These are phyloP conservation scores for Chenopodium formosanum DNA, from an alignment of 148 eudicot species.

Conservation along the genomic window DNA sequence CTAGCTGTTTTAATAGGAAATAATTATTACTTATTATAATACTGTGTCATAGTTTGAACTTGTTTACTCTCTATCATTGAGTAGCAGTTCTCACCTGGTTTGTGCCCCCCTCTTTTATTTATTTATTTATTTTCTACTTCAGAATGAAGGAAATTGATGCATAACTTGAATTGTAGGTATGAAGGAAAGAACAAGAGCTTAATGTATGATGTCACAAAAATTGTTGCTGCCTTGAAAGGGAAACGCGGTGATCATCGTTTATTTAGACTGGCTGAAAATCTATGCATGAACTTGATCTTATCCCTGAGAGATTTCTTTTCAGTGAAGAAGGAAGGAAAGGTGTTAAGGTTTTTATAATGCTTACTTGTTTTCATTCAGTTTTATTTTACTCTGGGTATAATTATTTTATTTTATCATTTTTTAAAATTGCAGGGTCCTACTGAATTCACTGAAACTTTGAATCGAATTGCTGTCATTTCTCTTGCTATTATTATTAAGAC, in stretches of 20 bases:
- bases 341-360: slow-evolving; percentile 20
- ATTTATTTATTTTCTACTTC: neutral
- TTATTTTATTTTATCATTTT: slow-evolving; percentile 11
- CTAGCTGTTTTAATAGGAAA: neutral
- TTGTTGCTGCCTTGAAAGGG: slow-evolving; percentile 75
- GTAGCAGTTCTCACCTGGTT: neutral
- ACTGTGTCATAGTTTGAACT: neutral
- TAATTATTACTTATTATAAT: neutral
- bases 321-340: slow-evolving; percentile 93
- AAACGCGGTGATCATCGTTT: slow-evolving; percentile 96
- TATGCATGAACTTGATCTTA: slow-evolving; percentile 86
- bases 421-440: slow-evolving; percentile 69
- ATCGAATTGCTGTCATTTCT: slow-evolving; percentile 67
- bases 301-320: slow-evolving; percentile 82
- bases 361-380: slow-evolving; percentile 1
- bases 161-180: slow-evolving; percentile 50
- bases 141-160: slow-evolving; percentile 14
- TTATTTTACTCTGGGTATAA: neutral
- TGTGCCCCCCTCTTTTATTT: neutral
- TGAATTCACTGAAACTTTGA: slow-evolving; percentile 93
- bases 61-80: neutral
- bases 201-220: slow-evolving; percentile 90
- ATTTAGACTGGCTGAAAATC: slow-evolving; percentile 89
- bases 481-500: slow-evolving; percentile 94
- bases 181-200: slow-evolving; percentile 90